Percentiles rank a stretch among this genome's conserved stretches.
Conservation (phyloP, 2,329 filamentous ascomycete genomes). For the Penicillium occitanis region DNA sequence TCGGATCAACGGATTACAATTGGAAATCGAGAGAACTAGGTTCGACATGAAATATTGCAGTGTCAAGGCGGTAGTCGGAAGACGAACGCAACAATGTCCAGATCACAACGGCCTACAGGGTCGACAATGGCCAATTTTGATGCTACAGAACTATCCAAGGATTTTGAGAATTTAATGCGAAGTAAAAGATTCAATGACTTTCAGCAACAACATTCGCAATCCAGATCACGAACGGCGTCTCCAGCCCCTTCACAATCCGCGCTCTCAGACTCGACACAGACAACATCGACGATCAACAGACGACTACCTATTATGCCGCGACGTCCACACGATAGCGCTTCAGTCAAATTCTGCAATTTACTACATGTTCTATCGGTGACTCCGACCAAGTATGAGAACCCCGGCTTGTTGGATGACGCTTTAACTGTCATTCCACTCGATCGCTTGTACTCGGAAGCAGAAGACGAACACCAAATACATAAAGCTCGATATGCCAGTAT, state of each 20-base stretch:
- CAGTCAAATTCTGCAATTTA: constrained; percentile 75
- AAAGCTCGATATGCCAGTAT: constrained; percentile 85
- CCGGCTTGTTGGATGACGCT: constrained; percentile 88
- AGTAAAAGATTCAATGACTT: constrained; percentile 85
- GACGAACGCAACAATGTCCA: constrained; percentile 11
- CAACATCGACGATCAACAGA: constrained; percentile 38
- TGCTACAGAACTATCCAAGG: constrained; percentile 70
- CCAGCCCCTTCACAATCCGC: constrained; percentile 48
- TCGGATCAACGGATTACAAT: not conserved
- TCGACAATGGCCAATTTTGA: constrained; percentile 18
- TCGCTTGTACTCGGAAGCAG: constrained; percentile 87
- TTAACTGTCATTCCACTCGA: constrained; percentile 83
- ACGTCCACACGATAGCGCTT: constrained; percentile 69
- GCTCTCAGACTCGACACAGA: constrained; percentile 34
- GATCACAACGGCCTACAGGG: constrained; percentile 7
- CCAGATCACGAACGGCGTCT: constrained; percentile 60
- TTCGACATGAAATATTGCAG: not conserved
- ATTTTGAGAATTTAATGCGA: constrained; percentile 83
- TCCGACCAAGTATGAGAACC: constrained; percentile 94
- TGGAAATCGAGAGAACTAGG: not conserved
- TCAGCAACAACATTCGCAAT: constrained; percentile 57
- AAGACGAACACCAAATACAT: constrained; percentile 87
- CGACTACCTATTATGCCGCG: constrained; percentile 67
- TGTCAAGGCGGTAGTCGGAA: not conserved
- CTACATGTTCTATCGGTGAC: constrained; percentile 83